A percentile compares a stretch with the other conserved stretches of the same genome.
Evolutionary conservation across 306 rosid genomes (phyloP).

Genomic region (Purshia tridentata): DNA sequence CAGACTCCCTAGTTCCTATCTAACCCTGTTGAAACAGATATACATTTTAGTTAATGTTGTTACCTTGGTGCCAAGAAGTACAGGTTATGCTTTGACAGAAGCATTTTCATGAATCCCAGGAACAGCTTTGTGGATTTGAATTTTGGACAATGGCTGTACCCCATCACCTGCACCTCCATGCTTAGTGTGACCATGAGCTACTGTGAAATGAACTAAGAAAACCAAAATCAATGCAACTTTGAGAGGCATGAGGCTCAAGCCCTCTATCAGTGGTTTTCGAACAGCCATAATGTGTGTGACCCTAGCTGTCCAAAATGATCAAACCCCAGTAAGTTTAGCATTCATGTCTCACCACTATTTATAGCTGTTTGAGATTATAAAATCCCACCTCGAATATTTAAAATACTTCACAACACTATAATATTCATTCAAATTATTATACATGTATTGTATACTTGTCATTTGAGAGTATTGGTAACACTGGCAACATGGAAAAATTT

Average conservation of each 20-base stretch:
- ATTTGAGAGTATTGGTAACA: too few species aligned
- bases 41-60: neutral
- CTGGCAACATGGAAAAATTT: too few species aligned
- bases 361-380: neutral
- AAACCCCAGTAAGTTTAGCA: neutral
- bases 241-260: slow-evolving; percentile 3
- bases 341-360: neutral
- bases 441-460: too few species aligned
- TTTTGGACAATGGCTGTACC: slow-evolving; percentile 37
- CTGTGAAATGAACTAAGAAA: neutral
- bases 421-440: too few species aligned
- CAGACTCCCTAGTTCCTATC: too few species aligned
- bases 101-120: slow-evolving; percentile 26
- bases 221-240: slow-evolving; percentile 7
- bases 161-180: slow-evolving; percentile 27
- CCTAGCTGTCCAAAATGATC: neutral
- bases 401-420: too few species aligned
- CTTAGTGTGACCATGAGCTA: slow-evolving; percentile 3
- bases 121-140: slow-evolving; percentile 27
- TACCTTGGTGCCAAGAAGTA: slow-evolving; percentile 37
- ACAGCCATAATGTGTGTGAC: neutral
- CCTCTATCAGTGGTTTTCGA: slow-evolving; percentile 8
- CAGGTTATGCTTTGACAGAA: slow-evolving; percentile 22
- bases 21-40: neutral
- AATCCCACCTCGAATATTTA: too few species aligned